Evolutionary conservation across 805 yeast genomes (phyloP), one percentile per base, ranked within the genome.

Genomic region (Ogataea paraovalis): DNA sequence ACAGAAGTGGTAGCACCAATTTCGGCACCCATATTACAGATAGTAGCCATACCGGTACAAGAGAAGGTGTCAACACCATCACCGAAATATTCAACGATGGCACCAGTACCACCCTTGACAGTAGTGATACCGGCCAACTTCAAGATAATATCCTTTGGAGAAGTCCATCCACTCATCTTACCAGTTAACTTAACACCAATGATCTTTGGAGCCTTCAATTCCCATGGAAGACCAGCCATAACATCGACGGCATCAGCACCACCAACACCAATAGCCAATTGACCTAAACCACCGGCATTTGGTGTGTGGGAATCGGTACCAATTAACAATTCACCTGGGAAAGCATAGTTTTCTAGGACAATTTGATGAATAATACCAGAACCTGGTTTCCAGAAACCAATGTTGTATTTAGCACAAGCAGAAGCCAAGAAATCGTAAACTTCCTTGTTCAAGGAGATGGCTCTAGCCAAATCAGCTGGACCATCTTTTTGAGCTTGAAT

Each of bases 171-270:
- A 57, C 76, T 79, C 73, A 94, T 76, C 63, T 78, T 63, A 54
- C 99, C 99, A 38, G 94, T 87, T 62, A 94, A 80, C 70, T 89
- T 86, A 60, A 94, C 96, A 71, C 99, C 99, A 55, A 94, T 74
- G 39, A 90, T 74, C 72, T 88, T 88, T 59, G 99, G 99, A 46
- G 98, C 98, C 75, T 91, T 91, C 69, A 94, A 80, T 74, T 94
- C 99, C 99, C 99, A 94, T 48, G 99, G 97, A 27, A 94, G 85
- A 56, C 94, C 96, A 39, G 98, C 90, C 64, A 94, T 74, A 44
- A 94, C 99, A 70, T 94, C 99, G 47, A 94, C 99, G 37, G 99
- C 99, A 72, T 94, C 99, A 47, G 99, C 99, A 76, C 99, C 99
- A 72, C 99, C 99, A 37, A 94, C 99, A 73, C 99, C 99, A 66